phyloP scores from a whole-genome alignment of 805 yeast genomes.

The Cyberlindnera mrakii region DNA sequence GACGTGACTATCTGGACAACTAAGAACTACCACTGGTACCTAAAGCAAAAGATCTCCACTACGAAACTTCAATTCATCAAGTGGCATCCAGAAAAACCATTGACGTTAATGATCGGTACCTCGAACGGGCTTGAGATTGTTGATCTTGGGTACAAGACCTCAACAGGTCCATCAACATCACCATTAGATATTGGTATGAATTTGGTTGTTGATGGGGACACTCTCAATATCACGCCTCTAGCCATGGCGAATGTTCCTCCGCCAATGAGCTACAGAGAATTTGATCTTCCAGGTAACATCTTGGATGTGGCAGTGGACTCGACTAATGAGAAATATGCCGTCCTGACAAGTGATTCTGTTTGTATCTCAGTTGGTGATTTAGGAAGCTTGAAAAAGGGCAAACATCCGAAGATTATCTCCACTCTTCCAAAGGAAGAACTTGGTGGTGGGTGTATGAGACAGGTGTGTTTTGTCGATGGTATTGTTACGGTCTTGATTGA shows the following conservation, averaged over 20 bases:
- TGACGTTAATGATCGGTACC: constrained; percentile 64
- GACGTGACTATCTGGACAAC: constrained; percentile 84
- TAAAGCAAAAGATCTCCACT: constrained; percentile 66
- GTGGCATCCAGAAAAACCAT: constrained; percentile 90
- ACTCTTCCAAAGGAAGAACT: constrained; percentile 26
- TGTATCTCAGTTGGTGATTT: constrained; percentile 42
- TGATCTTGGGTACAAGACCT: constrained; percentile 58
- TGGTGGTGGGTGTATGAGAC: constrained; percentile 50
- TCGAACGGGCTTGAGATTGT: constrained; percentile 47
- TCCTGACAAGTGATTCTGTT: constrained; percentile 42
- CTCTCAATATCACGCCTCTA: constrained; percentile 73
- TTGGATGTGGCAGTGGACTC: constrained; percentile 59
- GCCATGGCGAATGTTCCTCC: constrained; percentile 90
- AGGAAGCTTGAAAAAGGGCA: constrained; percentile 38
- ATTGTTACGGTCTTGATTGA: constrained; percentile 58
- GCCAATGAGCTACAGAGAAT: constrained; percentile 72
- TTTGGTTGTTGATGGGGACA: constrained; percentile 72
- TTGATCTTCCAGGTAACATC: constrained; percentile 49
- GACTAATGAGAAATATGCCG: constrained; percentile 53
- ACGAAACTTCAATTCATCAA: constrained; percentile 35
- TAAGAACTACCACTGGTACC: constrained; percentile 93
- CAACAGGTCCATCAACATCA: constrained; percentile 60
- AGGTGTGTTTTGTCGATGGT: constrained; percentile 48
- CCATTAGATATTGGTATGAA: constrained; percentile 76
- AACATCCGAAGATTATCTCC: constrained; percentile 35